A percentile compares a stretch with the other conserved stretches of the same genome.
Evolutionary conservation across 371 early-diverging fungal genomes (phyloP).

Genomic region (Actinomortierella ambigua): DNA sequence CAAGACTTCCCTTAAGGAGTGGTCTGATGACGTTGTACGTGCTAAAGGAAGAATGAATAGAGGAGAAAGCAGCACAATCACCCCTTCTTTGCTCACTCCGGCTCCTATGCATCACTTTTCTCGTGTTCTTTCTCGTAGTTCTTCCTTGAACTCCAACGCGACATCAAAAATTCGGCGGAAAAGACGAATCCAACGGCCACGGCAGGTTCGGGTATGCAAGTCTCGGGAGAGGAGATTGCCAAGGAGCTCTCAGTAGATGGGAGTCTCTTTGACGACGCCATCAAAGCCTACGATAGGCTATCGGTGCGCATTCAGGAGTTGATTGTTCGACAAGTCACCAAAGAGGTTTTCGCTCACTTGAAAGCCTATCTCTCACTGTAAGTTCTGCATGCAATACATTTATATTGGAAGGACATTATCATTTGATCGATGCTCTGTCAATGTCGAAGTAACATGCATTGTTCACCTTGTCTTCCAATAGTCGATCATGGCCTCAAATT

Average conservation of each 20-base stretch:
- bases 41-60: conserved; percentile 56
- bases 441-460: background rate
- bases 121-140: conserved; percentile 42
- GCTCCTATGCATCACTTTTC: background rate
- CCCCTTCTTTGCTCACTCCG: background rate
- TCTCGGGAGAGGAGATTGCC: conserved; percentile 21
- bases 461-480: conserved; percentile 3
- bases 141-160: conserved; percentile 60
- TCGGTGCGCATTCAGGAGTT: conserved; percentile 56
- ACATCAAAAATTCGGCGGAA: conserved; percentile 44
- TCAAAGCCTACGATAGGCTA: conserved; percentile 48
- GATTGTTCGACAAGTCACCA: conserved; percentile 57
- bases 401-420: background rate
- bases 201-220: no score
- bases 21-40: conserved; percentile 46
- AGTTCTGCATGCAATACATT: conserved; percentile 1
- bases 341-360: conserved; percentile 62
- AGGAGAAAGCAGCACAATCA: conserved; percentile 53
- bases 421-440: background rate
- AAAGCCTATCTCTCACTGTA: conserved; percentile 67
- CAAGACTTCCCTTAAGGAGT: conserved; percentile 31
- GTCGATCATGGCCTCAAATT: conserved; percentile 44
- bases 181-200: conserved; percentile 18
- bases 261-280: conserved; percentile 55
- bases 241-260: conserved; percentile 38